phyloP scores from a whole-genome alignment of 1,284 basidiomycete genomes.

The Cerrena zonata region DNA sequence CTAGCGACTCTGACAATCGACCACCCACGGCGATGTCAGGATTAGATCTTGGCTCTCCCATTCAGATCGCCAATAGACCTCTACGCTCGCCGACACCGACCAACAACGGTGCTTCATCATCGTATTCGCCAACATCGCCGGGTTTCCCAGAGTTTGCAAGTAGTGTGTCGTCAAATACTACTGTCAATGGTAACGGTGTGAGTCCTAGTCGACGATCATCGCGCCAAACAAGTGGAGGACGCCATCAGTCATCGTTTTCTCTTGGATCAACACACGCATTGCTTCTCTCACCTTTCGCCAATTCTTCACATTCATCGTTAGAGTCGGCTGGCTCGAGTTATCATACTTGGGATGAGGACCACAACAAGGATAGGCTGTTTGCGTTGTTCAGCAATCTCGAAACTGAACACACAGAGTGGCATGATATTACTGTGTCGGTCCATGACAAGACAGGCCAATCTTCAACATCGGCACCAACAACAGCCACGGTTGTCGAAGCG shows the following conservation, averaged over 20 bases:
- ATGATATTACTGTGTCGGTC: slow-evolving; percentile 40
- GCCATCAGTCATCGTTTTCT: slow-evolving; percentile 30
- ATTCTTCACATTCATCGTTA: slow-evolving; percentile 71
- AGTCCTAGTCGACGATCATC: slow-evolving; percentile 39
- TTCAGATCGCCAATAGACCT: slow-evolving; percentile 35
- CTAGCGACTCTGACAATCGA: slow-evolving; percentile 31
- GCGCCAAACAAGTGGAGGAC: slow-evolving; percentile 38
- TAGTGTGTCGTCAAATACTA: slow-evolving; percentile 21
- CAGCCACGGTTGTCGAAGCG: slow-evolving; percentile 42
- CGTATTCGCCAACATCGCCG: slow-evolving; percentile 49
- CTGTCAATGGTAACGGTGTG: slow-evolving; percentile 15
- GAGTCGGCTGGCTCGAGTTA: slow-evolving; percentile 77
- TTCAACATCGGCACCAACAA: slow-evolving; percentile 31
- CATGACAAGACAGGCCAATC: slow-evolving; percentile 42
- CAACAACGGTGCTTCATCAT: slow-evolving; percentile 13
- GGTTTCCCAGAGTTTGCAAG: slow-evolving; percentile 38
- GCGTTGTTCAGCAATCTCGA: slow-evolving; percentile 49
- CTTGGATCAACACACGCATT: slow-evolving; percentile 49
- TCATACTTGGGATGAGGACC: slow-evolving; percentile 66
- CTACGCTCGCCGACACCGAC: slow-evolving; percentile 63
- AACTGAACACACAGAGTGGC: slow-evolving; percentile 49
- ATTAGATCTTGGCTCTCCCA: slow-evolving; percentile 46
- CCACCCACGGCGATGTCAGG: slow-evolving; percentile 48
- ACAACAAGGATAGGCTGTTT: slow-evolving; percentile 46
- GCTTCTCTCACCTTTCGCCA: slow-evolving; percentile 60